A percentile compares a stretch with the other conserved stretches of the same genome.
phyloP scores from a whole-genome alignment of 2,329 filamentous ascomycete genomes.

The Xylariaceae sp. region DNA sequence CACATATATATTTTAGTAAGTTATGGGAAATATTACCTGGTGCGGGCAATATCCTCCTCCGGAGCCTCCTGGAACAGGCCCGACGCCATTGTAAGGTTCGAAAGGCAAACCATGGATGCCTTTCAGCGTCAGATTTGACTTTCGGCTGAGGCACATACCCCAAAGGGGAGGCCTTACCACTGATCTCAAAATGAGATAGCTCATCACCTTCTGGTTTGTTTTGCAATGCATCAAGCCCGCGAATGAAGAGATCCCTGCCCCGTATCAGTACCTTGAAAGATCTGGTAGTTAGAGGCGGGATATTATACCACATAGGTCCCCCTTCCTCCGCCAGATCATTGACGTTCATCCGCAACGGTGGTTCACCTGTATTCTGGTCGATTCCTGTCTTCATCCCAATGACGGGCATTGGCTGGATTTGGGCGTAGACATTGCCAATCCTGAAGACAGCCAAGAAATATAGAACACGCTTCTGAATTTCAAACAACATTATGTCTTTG shows the following conservation, averaged over 20 bases:
- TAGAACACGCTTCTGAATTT: constrained; percentile 3
- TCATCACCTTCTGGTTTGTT: constrained; percentile 47
- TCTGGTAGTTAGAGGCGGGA: neutral
- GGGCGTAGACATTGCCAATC: constrained; percentile 10
- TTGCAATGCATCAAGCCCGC: constrained; percentile 52
- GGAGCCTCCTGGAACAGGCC: constrained; percentile 38
- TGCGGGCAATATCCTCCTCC: constrained; percentile 41
- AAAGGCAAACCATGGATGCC: constrained; percentile 46
- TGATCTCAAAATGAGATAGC: constrained; percentile 57
- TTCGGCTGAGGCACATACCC: neutral
- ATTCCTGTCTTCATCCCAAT: constrained; percentile 37
- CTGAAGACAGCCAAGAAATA: constrained; percentile 14
- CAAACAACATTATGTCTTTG: constrained; percentile 7
- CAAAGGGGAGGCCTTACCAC: constrained; percentile 43
- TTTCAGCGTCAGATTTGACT: constrained; percentile 14
- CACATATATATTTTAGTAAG: neutral
- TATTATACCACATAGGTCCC: constrained; percentile 36
- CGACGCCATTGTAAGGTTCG: constrained; percentile 49
- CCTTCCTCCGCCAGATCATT: constrained; percentile 48
- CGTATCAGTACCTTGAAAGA: constrained; percentile 2
- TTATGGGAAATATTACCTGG: constrained; percentile 44
- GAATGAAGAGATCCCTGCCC: constrained; percentile 56
- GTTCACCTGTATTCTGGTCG: constrained; percentile 43
- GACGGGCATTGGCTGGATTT: constrained; percentile 29
- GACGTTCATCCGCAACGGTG: constrained; percentile 55